A percentile compares a stretch with the other conserved stretches of the same genome.
phyloP scores from a whole-genome alignment of 148 eudicot genomes.

The Selenicereus undatus region DNA sequence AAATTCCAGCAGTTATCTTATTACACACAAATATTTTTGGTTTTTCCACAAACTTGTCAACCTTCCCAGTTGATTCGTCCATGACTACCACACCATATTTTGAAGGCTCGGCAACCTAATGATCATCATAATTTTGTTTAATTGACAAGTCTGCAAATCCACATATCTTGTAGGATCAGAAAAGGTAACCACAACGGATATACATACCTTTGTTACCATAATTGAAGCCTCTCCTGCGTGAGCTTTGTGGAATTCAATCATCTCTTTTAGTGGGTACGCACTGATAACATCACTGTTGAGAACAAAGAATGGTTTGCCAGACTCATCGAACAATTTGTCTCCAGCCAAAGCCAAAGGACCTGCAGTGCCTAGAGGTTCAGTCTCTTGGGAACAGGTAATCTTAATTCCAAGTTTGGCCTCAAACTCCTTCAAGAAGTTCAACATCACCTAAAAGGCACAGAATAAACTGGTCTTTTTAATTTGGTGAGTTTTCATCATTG shows the following conservation, averaged over 20 bases:
- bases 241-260: constrained; percentile 81
- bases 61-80: constrained; percentile 86
- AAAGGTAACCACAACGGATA: constrained; percentile 5
- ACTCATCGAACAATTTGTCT: constrained; percentile 66
- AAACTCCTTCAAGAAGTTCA: constrained; percentile 83
- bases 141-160: neutral
- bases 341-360: constrained; percentile 94
- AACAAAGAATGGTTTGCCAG: constrained; percentile 87
- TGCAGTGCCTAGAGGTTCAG: constrained; percentile 96
- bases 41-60: constrained; percentile 81
- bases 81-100: constrained; percentile 89
- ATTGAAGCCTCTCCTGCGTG: constrained; percentile 96
- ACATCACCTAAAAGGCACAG: constrained; percentile 60
- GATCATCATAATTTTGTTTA: neutral
- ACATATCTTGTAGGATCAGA: neutral
- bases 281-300: constrained; percentile 95
- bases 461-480: neutral
- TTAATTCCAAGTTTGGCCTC: constrained; percentile 81
- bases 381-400: constrained; percentile 89
- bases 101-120: constrained; percentile 93
- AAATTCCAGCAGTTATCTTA: constrained; percentile 94
- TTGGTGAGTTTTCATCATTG: neutral
- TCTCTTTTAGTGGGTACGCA: constrained; percentile 78
- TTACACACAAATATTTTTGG: constrained; percentile 89
- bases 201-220: constrained; percentile 81